Evolutionary conservation across 345 rosid genomes (phyloP).

Genomic region (Barbarea vulgaris): DNA sequence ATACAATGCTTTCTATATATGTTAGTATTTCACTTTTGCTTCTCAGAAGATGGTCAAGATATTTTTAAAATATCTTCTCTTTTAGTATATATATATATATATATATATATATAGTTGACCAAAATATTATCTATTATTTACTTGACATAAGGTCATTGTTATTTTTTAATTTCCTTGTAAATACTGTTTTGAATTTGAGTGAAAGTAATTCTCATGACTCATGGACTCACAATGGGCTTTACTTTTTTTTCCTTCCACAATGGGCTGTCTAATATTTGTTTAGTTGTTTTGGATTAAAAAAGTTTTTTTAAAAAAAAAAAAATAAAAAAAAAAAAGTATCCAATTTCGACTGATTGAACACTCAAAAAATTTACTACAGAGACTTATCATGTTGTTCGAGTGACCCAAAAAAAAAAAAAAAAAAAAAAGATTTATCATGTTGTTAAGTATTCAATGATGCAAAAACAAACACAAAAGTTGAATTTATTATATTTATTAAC

Average conservation of each 20-base stretch:
- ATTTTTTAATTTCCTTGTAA: too few relatives aligned
- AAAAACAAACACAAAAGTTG: neutral
- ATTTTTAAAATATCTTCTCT: too few relatives aligned
- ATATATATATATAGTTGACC: too few relatives aligned
- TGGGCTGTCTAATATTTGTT: neutral
- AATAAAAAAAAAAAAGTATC: neutral
- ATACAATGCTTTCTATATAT: too few relatives aligned
- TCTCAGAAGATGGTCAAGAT: too few relatives aligned
- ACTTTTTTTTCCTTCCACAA: too few relatives aligned
- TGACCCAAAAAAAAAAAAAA: too few relatives aligned
- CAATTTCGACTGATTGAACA: slow-evolving; percentile 18
- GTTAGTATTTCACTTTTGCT: too few relatives aligned
- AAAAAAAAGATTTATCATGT: too few relatives aligned
- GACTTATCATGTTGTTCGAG: neutral
- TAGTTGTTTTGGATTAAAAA: neutral
- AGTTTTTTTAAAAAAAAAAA: neutral
- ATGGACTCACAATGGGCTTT: slow-evolving; percentile 9
- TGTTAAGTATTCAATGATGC: neutral
- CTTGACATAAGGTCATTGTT: too few relatives aligned
- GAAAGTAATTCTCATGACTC: neutral
- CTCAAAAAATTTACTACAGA: neutral
- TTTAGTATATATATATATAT: too few relatives aligned
- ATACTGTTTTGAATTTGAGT: neutral
- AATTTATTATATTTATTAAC: slow-evolving; percentile 11
- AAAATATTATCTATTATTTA: too few relatives aligned